Base-by-base conservation (phyloP, 202 grass and related monocot species). In the Hordeum pubiflorum region DNA sequence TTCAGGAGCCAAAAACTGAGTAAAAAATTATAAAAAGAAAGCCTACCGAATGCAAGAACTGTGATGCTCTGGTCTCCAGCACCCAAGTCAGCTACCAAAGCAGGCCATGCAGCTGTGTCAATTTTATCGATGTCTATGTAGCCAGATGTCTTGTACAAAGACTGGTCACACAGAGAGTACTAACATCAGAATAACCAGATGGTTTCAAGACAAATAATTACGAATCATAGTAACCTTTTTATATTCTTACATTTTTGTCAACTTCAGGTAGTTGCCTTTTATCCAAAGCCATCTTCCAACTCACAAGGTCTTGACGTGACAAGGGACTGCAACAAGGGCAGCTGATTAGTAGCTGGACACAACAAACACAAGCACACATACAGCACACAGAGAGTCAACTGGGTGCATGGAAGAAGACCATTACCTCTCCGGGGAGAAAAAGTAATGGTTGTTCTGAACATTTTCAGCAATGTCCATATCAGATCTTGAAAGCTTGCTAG, bases 261-360 rank as follows among this genome's bases (percentile, higher is more conserved):
- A 93, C 83, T 93, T 91, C 82, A 81, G 88, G 90, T 60, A 95
- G 64, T 72, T 89, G 77, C 54, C 80, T 84, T 85, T 87, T 94
- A 61, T 94, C 92, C 72, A 98, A 77, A 84, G 88, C 90, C 92
- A 98, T 94, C 87, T 98, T 98, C 95, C 95, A 98, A 78, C 82
- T 89, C 48, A 98, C 78, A 36, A 98, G 92, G 87, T 95, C 90
- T 87, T 98, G 95, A 22, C 95, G 90, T 81, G 95, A 95, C 61
- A 98, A 70, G 29, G 86, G 85, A 74, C 95, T 98, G 77, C 78
- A 77, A 74, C n/a, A 67, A 80, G 43, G 9, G 73, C 24, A 80
- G 38, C 34, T 27, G 33, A 63, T 69, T 54, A 84, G 15, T 75
- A 63, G 14, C 50, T 64, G 3, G 31, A 67, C 43, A 29, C 79